Evolutionary conservation across 352 stramenopile genomes (phyloP), one percentile per base, ranked within the genome.

Genomic region (Phytophthora sp.): DNA sequence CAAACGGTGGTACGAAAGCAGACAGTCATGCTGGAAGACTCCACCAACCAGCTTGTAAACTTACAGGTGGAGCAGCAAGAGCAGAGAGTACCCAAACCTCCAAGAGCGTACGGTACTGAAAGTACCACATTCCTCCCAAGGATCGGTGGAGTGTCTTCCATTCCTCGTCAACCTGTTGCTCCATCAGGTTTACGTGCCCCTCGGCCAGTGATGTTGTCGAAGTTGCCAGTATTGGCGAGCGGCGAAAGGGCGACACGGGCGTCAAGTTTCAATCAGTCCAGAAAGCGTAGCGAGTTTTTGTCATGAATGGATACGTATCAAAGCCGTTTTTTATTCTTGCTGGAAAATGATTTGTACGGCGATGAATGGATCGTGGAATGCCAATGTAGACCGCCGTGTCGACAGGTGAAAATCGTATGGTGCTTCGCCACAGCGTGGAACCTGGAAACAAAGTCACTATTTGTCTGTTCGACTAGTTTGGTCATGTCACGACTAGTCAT

Each of bases 1-100:
- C 72, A 82, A 49, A 75, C 76, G 34, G 62, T 84, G 11, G 68
- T 84, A 24, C 65, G 64, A 0, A 75, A 79, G 44, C 72, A 82
- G 42, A 74, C 39, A 24, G 54, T 39, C 10, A 79, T 84, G 75
- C 28, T 84, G 17, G 42, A 74, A 35, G 55, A 66, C 18, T 75
- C 69, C 3, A 70, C 50, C 17, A 51, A 79, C 5, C 60, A 68
- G 31, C 23, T 74, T 6, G 35, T 72, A 15, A 62, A 59, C 10
- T 27, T 72, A 3, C 53, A 61, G 27, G 43, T 46, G 31, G 20
- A 13, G 27, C 55, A 54, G 38, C 42, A 67, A 4, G 49, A 65
- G 5, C 37, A 53, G 37, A 54, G 31, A 26, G 11, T 38, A 21
- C 18, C 20, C 44, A 26, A 54, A 20, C 49, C 37, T 15, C 48